Conservation (phyloP, 2,329 filamentous ascomycete genomes). For the Graphiopsis chlorocephala region DNA sequence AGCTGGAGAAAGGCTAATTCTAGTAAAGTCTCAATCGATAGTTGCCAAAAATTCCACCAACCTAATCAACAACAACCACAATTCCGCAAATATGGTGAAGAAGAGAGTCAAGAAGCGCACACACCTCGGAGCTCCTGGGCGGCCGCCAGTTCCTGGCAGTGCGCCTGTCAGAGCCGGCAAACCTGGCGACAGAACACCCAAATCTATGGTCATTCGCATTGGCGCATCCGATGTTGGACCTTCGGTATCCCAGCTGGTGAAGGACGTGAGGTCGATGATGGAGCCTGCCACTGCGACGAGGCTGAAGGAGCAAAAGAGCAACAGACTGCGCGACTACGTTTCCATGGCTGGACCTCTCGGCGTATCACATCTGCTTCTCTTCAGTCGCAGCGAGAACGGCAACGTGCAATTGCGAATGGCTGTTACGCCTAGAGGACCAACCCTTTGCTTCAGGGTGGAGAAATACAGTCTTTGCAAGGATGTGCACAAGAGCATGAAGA, state of each 20-base stretch:
- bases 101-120: slow-evolving; percentile 85
- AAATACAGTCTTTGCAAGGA: slow-evolving; percentile 94
- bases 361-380: slow-evolving; percentile 87
- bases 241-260: slow-evolving; percentile 85
- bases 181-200: slow-evolving; percentile 67
- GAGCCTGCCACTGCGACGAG: slow-evolving; percentile 89
- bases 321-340: slow-evolving; percentile 86
- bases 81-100: slow-evolving; percentile 60
- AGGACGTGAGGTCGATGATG: slow-evolving; percentile 91
- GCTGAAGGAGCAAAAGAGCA: slow-evolving; percentile 83
- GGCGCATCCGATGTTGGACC: slow-evolving; percentile 90
- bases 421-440: slow-evolving; percentile 84
- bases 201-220: slow-evolving; percentile 98
- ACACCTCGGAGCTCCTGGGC: slow-evolving; percentile 66
- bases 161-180: slow-evolving; percentile 52
- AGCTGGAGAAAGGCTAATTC: slow-evolving; percentile 6
- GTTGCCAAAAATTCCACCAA: slow-evolving; percentile 1
- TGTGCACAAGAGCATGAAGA: slow-evolving; percentile 76
- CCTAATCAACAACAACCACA: neutral
- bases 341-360: slow-evolving; percentile 94
- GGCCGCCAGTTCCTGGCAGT: slow-evolving; percentile 49
- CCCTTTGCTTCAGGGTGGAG: slow-evolving; percentile 89
- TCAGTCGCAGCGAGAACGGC: slow-evolving; percentile 82
- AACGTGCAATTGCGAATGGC: slow-evolving; percentile 91
- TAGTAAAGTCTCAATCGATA: slow-evolving; percentile 1